phyloP scores from a whole-genome alignment of 2,329 filamentous ascomycete species.

The Fusarium humuli region DNA sequence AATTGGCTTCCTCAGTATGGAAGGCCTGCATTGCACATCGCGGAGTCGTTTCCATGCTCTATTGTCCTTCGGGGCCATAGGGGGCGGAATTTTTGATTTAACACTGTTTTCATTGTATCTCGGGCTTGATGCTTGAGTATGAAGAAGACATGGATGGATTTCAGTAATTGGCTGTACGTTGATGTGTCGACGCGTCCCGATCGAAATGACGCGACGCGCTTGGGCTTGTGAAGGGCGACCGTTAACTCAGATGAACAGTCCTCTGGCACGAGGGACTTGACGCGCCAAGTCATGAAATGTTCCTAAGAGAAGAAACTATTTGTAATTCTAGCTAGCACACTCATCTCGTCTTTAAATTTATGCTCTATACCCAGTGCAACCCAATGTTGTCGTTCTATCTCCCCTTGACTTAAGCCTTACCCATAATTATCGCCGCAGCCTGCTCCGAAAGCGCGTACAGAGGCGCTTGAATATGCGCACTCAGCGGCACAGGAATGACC shows the following conservation, averaged over 20 bases:
- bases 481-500: slow-evolving; percentile 48
- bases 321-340: too few relatives aligned
- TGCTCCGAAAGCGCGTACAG: slow-evolving; percentile 53
- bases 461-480: slow-evolving; percentile 48
- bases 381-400: too few relatives aligned
- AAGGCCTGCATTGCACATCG: slow-evolving; percentile 19
- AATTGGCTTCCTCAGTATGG: too few relatives aligned
- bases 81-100: slow-evolving; percentile 23
- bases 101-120: slow-evolving; percentile 10
- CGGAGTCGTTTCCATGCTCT: slow-evolving; percentile 16
- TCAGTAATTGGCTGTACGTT: fast-evolving
- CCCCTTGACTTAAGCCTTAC: neutral
- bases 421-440: slow-evolving; percentile 44
- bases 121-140: neutral
- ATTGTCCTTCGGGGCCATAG: slow-evolving; percentile 20
- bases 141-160: neutral
- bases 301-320: too few relatives aligned
- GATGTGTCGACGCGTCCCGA: neutral
- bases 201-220: neutral
- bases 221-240: too few relatives aligned
- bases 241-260: too few relatives aligned
- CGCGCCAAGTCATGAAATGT: too few relatives aligned
- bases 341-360: too few relatives aligned
- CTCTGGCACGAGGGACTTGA: too few relatives aligned
- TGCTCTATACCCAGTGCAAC: too few relatives aligned